Conservation (phyloP, 73 alveolate species). For the Diophrys sp. region DNA sequence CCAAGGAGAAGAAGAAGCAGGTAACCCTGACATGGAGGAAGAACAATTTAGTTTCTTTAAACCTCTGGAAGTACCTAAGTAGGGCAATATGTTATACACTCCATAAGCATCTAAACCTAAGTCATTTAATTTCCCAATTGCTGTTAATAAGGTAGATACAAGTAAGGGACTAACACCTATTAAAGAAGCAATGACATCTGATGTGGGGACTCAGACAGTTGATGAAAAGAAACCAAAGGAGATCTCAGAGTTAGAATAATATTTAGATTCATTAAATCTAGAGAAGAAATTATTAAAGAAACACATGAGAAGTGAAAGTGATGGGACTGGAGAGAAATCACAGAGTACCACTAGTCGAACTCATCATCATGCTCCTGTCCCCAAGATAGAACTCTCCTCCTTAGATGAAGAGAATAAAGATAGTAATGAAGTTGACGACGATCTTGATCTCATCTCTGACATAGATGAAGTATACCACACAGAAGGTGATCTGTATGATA, state of each 20-base stretch:
- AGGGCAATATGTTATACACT: not conserved
- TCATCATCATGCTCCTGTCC: no score
- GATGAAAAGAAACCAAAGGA: not conserved
- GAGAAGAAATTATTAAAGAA: not conserved
- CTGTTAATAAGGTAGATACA: not conserved
- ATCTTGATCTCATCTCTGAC: not conserved
- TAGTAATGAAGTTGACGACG: not conserved
- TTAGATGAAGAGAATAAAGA: not conserved
- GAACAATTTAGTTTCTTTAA: not conserved
- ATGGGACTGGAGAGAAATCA: not conserved
- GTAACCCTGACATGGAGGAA: not conserved
- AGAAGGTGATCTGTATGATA: not conserved
- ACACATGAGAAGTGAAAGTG: not conserved
- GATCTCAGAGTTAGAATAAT: not conserved
- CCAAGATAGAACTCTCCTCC: not conserved
- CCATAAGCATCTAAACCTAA: not conserved
- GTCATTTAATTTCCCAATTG: not conserved
- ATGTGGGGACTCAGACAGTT: not conserved
- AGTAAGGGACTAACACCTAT: no score
- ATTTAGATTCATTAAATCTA: not conserved
- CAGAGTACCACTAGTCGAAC: not conserved
- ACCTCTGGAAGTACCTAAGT: not conserved
- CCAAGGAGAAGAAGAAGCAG: not conserved
- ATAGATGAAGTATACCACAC: not conserved
- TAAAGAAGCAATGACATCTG: not conserved